Conservation (phyloP, 495 filamentous ascomycete species). For the Corynascus novoguineensis region DNA sequence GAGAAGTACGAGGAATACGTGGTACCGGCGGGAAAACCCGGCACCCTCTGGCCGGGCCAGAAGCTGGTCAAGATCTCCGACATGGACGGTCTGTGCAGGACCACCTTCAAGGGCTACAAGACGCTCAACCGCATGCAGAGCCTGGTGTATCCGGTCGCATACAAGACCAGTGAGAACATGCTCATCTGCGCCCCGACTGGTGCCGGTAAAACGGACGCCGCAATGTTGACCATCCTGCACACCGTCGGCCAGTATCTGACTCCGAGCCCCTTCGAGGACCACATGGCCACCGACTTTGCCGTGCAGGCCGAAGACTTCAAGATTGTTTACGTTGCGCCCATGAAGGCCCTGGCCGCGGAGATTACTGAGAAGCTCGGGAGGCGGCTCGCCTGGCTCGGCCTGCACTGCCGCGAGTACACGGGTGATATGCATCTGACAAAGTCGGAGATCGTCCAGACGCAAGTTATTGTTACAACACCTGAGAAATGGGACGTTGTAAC, state of each 20-base stretch:
- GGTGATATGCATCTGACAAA: conserved; percentile 99
- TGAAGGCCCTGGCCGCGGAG: conserved; percentile 97
- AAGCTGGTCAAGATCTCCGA: conserved; percentile 71
- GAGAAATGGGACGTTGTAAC: conserved; percentile 99
- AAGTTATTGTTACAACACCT: conserved; percentile 97
- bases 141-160: conserved; percentile 89
- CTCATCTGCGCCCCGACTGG: conserved; percentile 96
- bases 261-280: conserved; percentile 72
- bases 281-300: conserved; percentile 65
- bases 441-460: conserved; percentile 87
- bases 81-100: conserved; percentile 82
- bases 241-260: conserved; percentile 76
- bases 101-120: conserved; percentile 94
- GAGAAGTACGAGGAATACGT: conserved; percentile 80
- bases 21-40: conserved; percentile 79
- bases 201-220: conserved; percentile 97
- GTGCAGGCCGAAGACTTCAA: conserved; percentile 88
- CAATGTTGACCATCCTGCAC: conserved; percentile 93
- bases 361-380: conserved; percentile 93
- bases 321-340: conserved; percentile 94
- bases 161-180: conserved; percentile 96
- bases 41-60: conserved; percentile 60
- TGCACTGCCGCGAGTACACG: conserved; percentile 85
- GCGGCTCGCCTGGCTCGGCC: conserved; percentile 86
- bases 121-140: conserved; percentile 96